phyloP scores from a whole-genome alignment of 306 rosid genomes.

The Cicer pinnatifidum region DNA sequence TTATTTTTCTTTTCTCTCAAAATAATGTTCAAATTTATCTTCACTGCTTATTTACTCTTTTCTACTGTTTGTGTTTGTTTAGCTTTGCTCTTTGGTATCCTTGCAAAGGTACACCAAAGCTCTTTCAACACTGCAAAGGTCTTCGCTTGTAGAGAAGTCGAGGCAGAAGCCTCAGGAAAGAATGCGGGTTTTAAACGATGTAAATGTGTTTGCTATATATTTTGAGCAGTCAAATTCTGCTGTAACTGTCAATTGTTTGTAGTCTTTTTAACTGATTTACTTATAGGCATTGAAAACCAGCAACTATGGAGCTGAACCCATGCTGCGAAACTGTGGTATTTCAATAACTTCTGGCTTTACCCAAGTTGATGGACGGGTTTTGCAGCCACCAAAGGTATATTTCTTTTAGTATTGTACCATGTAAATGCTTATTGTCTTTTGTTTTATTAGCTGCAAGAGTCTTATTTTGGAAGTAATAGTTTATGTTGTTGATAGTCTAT shows the following conservation, averaged over 20 bases:
- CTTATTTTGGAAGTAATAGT: background rate
- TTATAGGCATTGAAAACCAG: slow-evolving; percentile 72
- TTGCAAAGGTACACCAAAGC: slow-evolving; percentile 89
- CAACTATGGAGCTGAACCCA: slow-evolving; percentile 74
- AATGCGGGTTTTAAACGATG: slow-evolving; percentile 74
- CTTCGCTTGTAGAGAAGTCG: slow-evolving; percentile 88
- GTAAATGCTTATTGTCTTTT: background rate
- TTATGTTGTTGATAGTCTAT: background rate
- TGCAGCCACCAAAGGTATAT: slow-evolving; percentile 85
- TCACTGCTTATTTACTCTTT: background rate
- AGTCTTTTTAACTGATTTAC: slow-evolving; percentile 26
- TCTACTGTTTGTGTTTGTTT: background rate
- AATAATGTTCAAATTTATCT: background rate
- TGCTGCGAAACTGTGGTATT: slow-evolving; percentile 75
- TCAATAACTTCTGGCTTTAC: slow-evolving; percentile 57
- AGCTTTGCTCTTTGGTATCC: slow-evolving; percentile 86
- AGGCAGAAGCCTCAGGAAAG: slow-evolving; percentile 93
- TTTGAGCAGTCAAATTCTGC: background rate
- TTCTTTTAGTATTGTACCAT: background rate
- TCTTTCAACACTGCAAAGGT: slow-evolving; percentile 73
- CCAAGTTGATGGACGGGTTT: slow-evolving; percentile 86
- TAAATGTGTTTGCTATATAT: slow-evolving; percentile 37
- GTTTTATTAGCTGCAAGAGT: background rate
- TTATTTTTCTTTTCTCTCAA: no score
- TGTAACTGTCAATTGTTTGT: background rate